Conservation (phyloP, 768 basidiomycete genomes). For the Russula emetica region DNA sequence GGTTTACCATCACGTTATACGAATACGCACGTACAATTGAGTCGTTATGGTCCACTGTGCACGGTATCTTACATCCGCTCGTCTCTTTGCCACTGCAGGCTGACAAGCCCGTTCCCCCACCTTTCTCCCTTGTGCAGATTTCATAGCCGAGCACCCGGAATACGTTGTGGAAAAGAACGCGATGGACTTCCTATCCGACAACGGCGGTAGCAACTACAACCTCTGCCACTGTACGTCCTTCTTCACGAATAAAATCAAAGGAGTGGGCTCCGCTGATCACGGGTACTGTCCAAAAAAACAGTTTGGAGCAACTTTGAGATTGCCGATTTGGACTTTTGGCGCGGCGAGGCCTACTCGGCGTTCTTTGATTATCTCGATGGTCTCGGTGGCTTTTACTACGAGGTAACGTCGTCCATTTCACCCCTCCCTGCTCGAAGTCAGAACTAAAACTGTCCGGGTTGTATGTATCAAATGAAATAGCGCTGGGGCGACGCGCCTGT, state of each 20-base stretch:
- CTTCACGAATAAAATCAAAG: not conserved
- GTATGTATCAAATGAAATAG: conserved; percentile 32
- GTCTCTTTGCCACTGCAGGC: not conserved
- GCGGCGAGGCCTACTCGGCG: conserved; percentile 72
- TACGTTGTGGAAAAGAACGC: conserved; percentile 61
- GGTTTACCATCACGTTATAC: conserved; percentile 73
- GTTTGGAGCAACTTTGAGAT: conserved; percentile 97
- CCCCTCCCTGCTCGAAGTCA: no score
- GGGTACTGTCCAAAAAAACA: conserved; percentile 36
- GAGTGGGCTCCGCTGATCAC: not conserved
- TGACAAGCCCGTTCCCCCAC: conserved; percentile 29
- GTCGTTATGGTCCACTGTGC: conserved; percentile 71
- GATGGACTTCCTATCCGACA: conserved; percentile 69
- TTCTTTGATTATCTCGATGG: conserved; percentile 81
- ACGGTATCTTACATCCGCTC: conserved; percentile 43
- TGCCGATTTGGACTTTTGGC: conserved; percentile 78
- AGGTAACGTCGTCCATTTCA: conserved; percentile 41
- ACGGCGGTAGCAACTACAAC: conserved; percentile 68
- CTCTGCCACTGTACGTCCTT: conserved; percentile 61
- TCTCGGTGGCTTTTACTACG: conserved; percentile 85
- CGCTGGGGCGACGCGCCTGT: conserved; percentile 88
- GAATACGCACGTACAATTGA: conserved; percentile 81
- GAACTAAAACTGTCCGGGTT: not conserved
- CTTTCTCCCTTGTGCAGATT: conserved; percentile 45
- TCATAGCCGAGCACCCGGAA: conserved; percentile 58